These are phyloP conservation scores for Dispira simplex DNA, from an alignment of 192 early-diverging fungal species.

Conservation along the genomic window DNA sequence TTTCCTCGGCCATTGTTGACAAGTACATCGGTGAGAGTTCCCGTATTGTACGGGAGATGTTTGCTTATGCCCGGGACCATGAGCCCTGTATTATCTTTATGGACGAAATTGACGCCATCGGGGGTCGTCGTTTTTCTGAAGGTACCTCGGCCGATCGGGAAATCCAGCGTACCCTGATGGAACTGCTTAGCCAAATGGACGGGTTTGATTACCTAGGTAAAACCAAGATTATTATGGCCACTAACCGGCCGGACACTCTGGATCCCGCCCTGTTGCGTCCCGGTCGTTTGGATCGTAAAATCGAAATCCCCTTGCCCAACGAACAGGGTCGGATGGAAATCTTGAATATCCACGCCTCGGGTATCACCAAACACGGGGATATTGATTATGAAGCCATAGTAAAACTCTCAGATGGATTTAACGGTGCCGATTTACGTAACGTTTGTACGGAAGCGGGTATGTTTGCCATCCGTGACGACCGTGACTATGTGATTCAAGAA, in stretches of 20 bases:
- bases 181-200: constrained; percentile 99
- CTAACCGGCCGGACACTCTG: constrained; percentile 96
- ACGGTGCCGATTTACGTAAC: constrained; percentile 97
- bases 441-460: constrained; percentile 99
- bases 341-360: constrained; percentile 88
- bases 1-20: constrained; percentile 97
- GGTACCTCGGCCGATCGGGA: constrained; percentile 99
- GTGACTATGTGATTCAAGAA: constrained; percentile 95
- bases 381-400: constrained; percentile 98
- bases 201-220: constrained; percentile 98
- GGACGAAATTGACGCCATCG: constrained; percentile 99
- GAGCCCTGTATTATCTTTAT: constrained; percentile 99
- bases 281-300: constrained; percentile 95
- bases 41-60: constrained; percentile 95
- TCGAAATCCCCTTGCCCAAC: constrained; percentile 98
- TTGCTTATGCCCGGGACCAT: constrained; percentile 98
- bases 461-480: constrained; percentile 99
- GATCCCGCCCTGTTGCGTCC: constrained; percentile 96
- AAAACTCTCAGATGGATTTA: constrained; percentile 96
- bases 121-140: constrained; percentile 94
- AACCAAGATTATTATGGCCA: constrained; percentile 99
- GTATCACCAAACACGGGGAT: constrained; percentile 92
- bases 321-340: constrained; percentile 95
- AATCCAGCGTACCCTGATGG: constrained; percentile 98
- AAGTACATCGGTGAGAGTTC: constrained; percentile 99